Percentiles rank a stretch among this genome's conserved stretches.
Evolutionary conservation across 257 asterid genomes (phyloP).

Genomic region (Lycium ferocissimum): DNA sequence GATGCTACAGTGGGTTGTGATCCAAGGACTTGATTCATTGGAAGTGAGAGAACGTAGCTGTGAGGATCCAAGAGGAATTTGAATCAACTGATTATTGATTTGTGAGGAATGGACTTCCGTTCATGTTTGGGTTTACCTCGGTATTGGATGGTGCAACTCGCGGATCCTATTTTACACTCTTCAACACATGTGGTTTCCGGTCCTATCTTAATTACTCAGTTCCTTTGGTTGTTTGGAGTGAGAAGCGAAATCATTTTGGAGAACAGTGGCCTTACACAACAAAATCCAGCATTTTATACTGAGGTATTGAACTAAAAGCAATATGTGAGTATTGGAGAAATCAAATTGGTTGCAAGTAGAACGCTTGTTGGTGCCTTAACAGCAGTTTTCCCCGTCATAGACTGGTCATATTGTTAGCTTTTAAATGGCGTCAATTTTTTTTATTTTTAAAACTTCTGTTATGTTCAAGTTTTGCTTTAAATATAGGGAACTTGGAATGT

Average conservation of each 20-base stretch:
- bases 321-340: neutral
- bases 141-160: neutral
- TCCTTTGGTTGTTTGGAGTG: neutral
- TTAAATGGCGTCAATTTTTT: neutral
- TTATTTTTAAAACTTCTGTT: no score
- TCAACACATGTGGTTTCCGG: neutral
- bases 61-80: conserved; percentile 8
- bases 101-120: neutral
- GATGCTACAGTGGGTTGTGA: neutral
- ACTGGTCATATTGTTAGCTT: no score
- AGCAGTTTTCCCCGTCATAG: neutral
- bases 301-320: neutral
- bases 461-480: no score
- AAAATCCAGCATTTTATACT: conserved; percentile 4
- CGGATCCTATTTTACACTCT: neutral
- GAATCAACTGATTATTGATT: neutral
- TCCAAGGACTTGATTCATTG: neutral
- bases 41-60: neutral
- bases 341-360: neutral
- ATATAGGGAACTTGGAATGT: neutral
- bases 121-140: conserved; percentile 3
- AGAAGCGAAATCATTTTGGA: neutral
- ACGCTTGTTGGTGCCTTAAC: neutral
- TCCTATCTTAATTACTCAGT: neutral
- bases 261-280: neutral